Conservation (phyloP, 768 basidiomycete species). For the Lactarius psammicola region DNA sequence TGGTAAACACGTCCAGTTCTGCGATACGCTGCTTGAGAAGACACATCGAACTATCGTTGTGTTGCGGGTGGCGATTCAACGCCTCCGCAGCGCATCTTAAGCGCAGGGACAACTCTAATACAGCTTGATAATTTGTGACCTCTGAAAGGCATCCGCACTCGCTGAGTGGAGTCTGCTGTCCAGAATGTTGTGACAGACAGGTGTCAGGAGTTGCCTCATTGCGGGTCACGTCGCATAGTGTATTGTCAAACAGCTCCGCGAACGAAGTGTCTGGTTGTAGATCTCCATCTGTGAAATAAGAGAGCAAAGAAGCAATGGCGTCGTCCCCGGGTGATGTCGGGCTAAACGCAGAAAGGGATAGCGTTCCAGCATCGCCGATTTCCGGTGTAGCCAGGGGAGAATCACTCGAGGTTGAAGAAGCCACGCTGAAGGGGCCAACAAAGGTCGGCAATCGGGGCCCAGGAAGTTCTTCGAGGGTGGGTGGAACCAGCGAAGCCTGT, state of each 20-base stretch:
- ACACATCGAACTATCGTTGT: constrained; percentile 37
- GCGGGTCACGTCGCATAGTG: constrained; percentile 2
- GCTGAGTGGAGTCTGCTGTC: constrained; percentile 23
- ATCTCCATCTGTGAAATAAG: constrained; percentile 5
- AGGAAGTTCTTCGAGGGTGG: constrained; percentile 2
- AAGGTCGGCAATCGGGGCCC: background rate
- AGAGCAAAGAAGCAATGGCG: background rate
- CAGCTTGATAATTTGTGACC: constrained; percentile 50
- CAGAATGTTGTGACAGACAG: background rate
- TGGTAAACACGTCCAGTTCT: constrained; percentile 52
- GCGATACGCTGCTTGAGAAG: constrained; percentile 45
- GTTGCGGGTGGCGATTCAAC: constrained; percentile 48
- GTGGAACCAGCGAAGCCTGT: background rate
- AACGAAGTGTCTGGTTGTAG: background rate
- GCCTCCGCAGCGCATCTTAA: constrained; percentile 58
- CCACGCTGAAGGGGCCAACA: background rate
- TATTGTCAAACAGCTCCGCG: constrained; percentile 2
- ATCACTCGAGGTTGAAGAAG: background rate
- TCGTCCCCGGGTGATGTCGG: background rate
- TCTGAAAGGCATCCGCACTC: constrained; percentile 63
- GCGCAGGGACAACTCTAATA: constrained; percentile 63
- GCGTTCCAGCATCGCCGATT: background rate
- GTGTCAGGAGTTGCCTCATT: background rate
- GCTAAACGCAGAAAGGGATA: constrained; percentile 1
- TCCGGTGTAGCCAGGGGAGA: constrained; percentile 6